phyloP scores from a whole-genome alignment of 257 asterid species.

The Solanum ahanhuiri region DNA sequence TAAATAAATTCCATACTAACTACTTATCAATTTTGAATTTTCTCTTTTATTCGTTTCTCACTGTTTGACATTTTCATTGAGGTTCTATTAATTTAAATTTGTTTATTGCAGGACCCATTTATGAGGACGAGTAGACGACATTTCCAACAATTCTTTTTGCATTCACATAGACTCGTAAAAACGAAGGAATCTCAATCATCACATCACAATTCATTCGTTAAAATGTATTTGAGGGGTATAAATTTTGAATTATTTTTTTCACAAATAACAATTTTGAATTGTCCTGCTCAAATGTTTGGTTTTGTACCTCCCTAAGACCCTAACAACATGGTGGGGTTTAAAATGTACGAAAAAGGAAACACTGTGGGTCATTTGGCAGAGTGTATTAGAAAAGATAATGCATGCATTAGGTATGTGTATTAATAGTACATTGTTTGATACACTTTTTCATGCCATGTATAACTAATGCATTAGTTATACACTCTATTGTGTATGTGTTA shows the following conservation, averaged over 20 bases:
- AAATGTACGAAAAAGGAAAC: neutral
- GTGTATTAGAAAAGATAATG: no score
- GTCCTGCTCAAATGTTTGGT: neutral
- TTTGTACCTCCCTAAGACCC: neutral
- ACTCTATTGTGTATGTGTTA: no score
- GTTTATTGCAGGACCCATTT: neutral
- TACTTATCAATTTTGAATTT: neutral
- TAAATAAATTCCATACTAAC: neutral
- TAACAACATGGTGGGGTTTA: neutral
- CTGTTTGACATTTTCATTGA: accelerated
- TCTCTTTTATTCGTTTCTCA: neutral
- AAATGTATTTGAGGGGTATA: neutral
- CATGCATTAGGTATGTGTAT: no score
- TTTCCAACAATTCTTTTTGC: no score
- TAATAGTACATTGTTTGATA: no score
- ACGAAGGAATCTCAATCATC: accelerated
- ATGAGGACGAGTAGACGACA: neutral
- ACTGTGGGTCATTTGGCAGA: neutral
- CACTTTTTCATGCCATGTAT: no score
- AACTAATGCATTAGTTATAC: no score
- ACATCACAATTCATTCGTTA: neutral
- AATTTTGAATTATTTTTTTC: neutral
- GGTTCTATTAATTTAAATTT: accelerated
- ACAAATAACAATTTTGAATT: neutral
- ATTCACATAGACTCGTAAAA: accelerated